Evolutionary conservation across 1,284 basidiomycete species (phyloP), one percentile per base, ranked within the genome.

Genomic region (Microbotryum intermedium): DNA sequence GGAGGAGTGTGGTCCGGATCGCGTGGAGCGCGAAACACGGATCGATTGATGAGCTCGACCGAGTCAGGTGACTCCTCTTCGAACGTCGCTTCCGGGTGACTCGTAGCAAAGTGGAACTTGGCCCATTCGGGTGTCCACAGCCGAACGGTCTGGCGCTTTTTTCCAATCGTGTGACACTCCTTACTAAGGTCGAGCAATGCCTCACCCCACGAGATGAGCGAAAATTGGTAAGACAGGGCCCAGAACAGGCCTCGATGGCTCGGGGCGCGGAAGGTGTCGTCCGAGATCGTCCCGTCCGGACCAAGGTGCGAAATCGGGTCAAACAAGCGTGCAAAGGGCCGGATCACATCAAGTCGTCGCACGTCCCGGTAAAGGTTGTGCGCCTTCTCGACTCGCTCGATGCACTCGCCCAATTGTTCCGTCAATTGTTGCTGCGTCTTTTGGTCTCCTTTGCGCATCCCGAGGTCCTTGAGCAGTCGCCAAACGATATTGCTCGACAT

Each of bases 141-240:
- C 23, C 77, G 34, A 39, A 39, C 34, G 16, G 34, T 39, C 26
- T 71, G 72, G 23, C 84, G 78, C 53, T 79, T 74, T 45, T 77
- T 77, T 72, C 89, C 85, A 10, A 88, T 72, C 4, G 74, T 72
- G 49, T 83, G 77, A 57, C 87, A 79, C 45, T 79, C 77, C 45
- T 79, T 75, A 43, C 85, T 74, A 70, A 83, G 74, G 6, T 76
- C 76, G 30, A 80, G 70, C 1, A 83, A 68, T 10, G 79, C 75
- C 16, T 72, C 73, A 3, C 78, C 71, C 67, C 84, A 82, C 55
- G 81, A 79, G 60, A 83, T 79, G 42, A 87, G 68, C 68, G 86
- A 81, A 23, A 53, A 57, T 67, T 89, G 86, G 70, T 88, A 90
- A 25, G 87, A 80, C 78, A 78, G 89, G 79, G 49, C 83, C 79